phyloP scores from a whole-genome alignment of 371 early-diverging fungal species.

The Mucor piriformis region DNA sequence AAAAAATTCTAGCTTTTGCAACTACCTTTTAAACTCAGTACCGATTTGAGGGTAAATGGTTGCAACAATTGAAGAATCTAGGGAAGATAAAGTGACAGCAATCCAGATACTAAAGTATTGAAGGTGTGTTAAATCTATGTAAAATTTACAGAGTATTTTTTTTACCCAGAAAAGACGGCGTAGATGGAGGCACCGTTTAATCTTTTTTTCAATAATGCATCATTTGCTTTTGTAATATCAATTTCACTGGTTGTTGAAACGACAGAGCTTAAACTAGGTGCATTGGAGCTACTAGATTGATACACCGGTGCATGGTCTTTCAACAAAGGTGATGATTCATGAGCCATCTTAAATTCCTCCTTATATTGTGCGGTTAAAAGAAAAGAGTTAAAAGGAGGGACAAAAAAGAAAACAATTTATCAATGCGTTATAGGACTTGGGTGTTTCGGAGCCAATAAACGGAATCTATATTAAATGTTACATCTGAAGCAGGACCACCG shows the following conservation, averaged over 20 bases:
- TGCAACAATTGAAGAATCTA: constrained; percentile 84
- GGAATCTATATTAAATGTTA: background rate
- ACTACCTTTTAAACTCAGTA: constrained; percentile 69
- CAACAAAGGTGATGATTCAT: constrained; percentile 38
- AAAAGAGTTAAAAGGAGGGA: background rate
- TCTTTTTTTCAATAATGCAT: constrained; percentile 37
- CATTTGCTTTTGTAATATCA: constrained; percentile 8
- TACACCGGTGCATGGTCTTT: constrained; percentile 6
- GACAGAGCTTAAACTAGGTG: constrained; percentile 19
- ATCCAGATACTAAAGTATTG: constrained; percentile 49
- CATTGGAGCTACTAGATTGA: background rate
- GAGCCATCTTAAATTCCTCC: constrained; percentile 3
- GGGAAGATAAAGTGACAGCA: constrained; percentile 66
- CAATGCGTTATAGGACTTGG: background rate
- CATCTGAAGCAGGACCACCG: background rate
- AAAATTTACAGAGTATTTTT: too few relatives aligned
- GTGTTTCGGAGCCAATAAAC: background rate
- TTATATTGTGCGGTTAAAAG: background rate
- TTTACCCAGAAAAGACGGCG: constrained; percentile 44
- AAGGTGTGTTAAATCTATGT: too few relatives aligned
- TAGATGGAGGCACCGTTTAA: constrained; percentile 41
- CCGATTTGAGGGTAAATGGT: constrained; percentile 79
- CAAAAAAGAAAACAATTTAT: background rate
- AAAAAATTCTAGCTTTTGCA: too few relatives aligned
- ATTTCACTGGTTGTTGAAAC: constrained; percentile 6